Evolutionary conservation across 208 protist genomes (phyloP), one percentile per base, ranked within the genome.

Genomic region (Leishmania amazonensis): DNA sequence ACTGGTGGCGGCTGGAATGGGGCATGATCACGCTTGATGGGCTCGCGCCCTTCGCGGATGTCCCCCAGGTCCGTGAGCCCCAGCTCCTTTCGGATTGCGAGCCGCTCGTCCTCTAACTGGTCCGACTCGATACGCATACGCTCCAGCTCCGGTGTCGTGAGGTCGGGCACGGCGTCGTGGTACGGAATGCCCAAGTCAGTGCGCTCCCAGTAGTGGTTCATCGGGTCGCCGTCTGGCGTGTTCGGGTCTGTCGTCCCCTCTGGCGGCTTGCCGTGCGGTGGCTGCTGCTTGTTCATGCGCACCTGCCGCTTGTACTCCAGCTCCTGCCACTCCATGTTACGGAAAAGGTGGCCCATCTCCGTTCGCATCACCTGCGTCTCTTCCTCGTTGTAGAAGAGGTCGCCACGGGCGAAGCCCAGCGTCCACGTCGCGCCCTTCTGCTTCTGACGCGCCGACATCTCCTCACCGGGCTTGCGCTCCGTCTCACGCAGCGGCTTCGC

Each of bases 371-470:
- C 92, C 81, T 97, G 89, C 65, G 91, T 90, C 76, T 97, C 95
- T 86, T 97, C 93, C 81, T 97, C 93, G 73, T 97, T 97, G 87
- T 97, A 97, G 81, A 97, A 97, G 74, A 97, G 87, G 68, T 97
- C 93, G 6, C 95, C 95, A 19, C 93, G 91, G 7, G 92, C 93
- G 58, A 97, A 97, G 28, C 90, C 93, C 7, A 95, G 73, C 24
- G 95, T 97, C 95, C 95, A 97, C 65, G 93, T 97, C 21, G 94
- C 94, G 8, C 94, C 94, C 65, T 88, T 89, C 42, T 77, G 58
- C 67, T 90, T 86, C 47, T 81, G 85, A 60, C 90, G 89, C 47
- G 91, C 87, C 53, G 84, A 82, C 45, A 89, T 78, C 81, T 97
- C 95, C 75, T 91, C 81, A 24, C 90, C 88, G 21, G 95, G 95